phyloP scores from a whole-genome alignment of 345 rosid genomes.

The thale cress (Arabidopsis thaliana) region TAIR10.1 NC_003076.8:23199001-23199500 shows the following conservation, averaged over 20 bases:
- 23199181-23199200: constrained; percentile 28
- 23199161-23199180: constrained; percentile 36
- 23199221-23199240: constrained; percentile 60
- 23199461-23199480: constrained; percentile 50
- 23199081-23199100: constrained; percentile 46
- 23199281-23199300: constrained; percentile 54
- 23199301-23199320: constrained; percentile 50
- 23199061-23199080: constrained; percentile 48
- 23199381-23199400: constrained; percentile 45
- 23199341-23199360: neutral
- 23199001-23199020: constrained; percentile 52
- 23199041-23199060: constrained; percentile 41
- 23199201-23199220: constrained; percentile 49
- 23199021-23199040: constrained; percentile 46
- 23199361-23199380: too few relatives aligned
- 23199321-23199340: neutral
- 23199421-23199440: constrained; percentile 30
- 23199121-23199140: constrained; percentile 53
- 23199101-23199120: constrained; percentile 51
- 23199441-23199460: constrained; percentile 46
- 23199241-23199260: constrained; percentile 59
- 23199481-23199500: constrained; percentile 31
- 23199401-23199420: constrained; percentile 45
- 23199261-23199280: constrained; percentile 64
- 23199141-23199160: constrained; percentile 41